Evolutionary conservation across 2,329 filamentous ascomycete genomes (phyloP).

Genomic region (Beauveria caledonica): DNA sequence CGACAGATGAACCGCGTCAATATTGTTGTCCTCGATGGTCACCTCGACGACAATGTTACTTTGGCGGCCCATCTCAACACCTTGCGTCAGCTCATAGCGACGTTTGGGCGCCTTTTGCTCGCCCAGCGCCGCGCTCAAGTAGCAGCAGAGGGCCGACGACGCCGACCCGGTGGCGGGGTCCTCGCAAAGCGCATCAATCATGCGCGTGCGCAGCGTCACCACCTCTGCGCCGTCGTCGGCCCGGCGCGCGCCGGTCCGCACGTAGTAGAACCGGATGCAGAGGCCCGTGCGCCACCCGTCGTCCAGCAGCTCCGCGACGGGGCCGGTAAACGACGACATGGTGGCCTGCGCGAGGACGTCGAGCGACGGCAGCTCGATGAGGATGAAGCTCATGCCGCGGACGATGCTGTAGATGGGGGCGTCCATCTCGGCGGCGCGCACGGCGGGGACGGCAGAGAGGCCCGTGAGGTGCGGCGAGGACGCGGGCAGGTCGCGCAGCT

Average conservation of each 20-base stretch:
- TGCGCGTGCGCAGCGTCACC: slow-evolving; percentile 45
- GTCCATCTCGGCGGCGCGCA: slow-evolving; percentile 29
- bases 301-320: slow-evolving; percentile 33
- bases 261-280: slow-evolving; percentile 51
- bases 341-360: slow-evolving; percentile 43
- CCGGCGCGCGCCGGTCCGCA: slow-evolving; percentile 28
- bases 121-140: slow-evolving; percentile 38
- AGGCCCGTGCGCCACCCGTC: slow-evolving; percentile 48
- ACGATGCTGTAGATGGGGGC: slow-evolving; percentile 56
- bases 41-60: slow-evolving; percentile 44
- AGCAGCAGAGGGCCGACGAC: slow-evolving; percentile 47
- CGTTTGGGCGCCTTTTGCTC: slow-evolving; percentile 23
- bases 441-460: slow-evolving; percentile 21
- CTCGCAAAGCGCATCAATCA: slow-evolving; percentile 46
- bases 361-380: slow-evolving; percentile 52
- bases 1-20: slow-evolving; percentile 25
- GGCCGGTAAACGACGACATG: slow-evolving; percentile 26
- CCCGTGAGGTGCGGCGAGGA: slow-evolving; percentile 15
- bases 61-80: slow-evolving; percentile 57
- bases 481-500: slow-evolving; percentile 25
- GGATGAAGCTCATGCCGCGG: slow-evolving; percentile 65
- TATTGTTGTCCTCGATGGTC: slow-evolving; percentile 21
- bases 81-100: slow-evolving; percentile 51
- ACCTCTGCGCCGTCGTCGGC: slow-evolving; percentile 19
- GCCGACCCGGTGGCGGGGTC: slow-evolving; percentile 59